These are phyloP conservation scores for Sporothrix dimorphospora DNA, from an alignment of 2,329 filamentous ascomycete species.

Conservation along the genomic window DNA sequence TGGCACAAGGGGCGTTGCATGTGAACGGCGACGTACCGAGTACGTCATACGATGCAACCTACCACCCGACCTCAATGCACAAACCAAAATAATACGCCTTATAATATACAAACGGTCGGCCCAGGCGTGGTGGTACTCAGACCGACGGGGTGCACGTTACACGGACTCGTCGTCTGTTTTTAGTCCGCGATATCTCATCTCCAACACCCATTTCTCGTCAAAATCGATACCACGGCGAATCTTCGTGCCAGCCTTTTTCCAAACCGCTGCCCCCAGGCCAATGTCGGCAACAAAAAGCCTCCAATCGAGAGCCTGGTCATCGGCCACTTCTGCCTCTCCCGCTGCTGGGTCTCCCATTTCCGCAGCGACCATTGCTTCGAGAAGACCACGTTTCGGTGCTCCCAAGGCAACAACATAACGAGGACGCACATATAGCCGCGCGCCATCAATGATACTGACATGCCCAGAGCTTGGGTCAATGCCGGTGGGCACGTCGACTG, in stretches of 20 bases:
- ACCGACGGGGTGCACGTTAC: neutral
- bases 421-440: conserved; percentile 77
- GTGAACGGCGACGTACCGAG: too few species aligned
- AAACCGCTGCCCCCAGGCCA: conserved; percentile 78
- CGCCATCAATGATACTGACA: conserved; percentile 69
- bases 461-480: conserved; percentile 78
- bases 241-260: conserved; percentile 81
- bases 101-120: neutral
- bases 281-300: conserved; percentile 84
- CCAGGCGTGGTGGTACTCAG: too few species aligned
- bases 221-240: conserved; percentile 86
- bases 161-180: conserved; percentile 20
- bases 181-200: conserved; percentile 51
- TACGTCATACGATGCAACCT: too few species aligned
- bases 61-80: too few species aligned
- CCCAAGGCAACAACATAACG: conserved; percentile 84
- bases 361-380: conserved; percentile 72
- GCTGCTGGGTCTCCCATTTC: conserved; percentile 49
- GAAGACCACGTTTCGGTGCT: conserved; percentile 80
- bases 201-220: conserved; percentile 81
- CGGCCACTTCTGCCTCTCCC: conserved; percentile 42
- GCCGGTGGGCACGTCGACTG: conserved; percentile 89
- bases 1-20: too few species aligned
- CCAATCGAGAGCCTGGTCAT: conserved; percentile 62
- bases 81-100: neutral